Base-by-base conservation (phyloP, 495 filamentous ascomycete species). In the Articulospora tetracladia region DNA sequence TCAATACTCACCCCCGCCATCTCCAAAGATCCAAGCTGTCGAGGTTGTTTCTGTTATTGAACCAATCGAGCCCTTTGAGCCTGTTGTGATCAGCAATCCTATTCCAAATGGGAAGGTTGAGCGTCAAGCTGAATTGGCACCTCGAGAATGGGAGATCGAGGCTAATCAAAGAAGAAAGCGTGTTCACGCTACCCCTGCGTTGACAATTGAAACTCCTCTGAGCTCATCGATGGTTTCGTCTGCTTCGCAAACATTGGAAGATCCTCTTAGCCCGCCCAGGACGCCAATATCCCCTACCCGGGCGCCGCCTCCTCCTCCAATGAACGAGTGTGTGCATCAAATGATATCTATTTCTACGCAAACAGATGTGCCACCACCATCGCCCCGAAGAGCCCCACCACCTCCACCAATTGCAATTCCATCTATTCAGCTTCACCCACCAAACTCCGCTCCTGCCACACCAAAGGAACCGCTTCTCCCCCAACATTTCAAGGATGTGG, bases 1-100 rank as follows among this genome's bases (percentile, higher is more conserved):
- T 41, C 92, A 97, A 70, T 92, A 80, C 66, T 91, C 92, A 46
- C 91, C 91, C 46, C 92, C 90, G 7, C 78, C 86, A 1, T 95
- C 90, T 19, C 91, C 91, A 6, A 77, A 74, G 47, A 53, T 82
- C n/a, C 61, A 72, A 28, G 69, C 72, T 0, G 48, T 50, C 39
- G 63, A 64, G 25, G 58, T 59, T 26, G 1, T 53, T 7, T 48
- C 47, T 24, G 76, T 73, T 19, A 47, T 70, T 39, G 64, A 69
- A 25, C 55, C 77, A 7, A 59, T 76, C 34, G 28, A 36, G 22
- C 13, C 28, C 11, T 53, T 53, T 75, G 73, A 11, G 71, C 39
- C 39, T 44, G 39, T 44, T 19, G 17, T 44, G 17, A 19, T 44
- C 39, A 44, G 39, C 39, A n/a, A 11, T 44, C 72, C 12, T 76